Conservation (phyloP, 2,329 filamentous ascomycete genomes). For the Didymella lethalis region DNA sequence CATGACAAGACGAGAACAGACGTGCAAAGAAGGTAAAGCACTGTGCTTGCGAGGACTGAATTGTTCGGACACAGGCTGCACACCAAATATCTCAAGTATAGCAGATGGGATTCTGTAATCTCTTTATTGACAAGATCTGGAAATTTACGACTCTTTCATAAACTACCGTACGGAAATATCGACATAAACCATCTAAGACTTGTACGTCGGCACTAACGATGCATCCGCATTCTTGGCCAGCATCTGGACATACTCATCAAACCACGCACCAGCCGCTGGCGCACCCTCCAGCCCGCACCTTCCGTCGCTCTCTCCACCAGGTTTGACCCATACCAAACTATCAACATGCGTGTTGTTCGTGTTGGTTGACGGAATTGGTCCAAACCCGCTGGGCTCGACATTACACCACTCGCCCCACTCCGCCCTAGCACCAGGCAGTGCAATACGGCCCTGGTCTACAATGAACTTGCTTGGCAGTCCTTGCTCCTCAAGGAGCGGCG, state of each 20-base stretch:
- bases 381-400: slow-evolving; percentile 36
- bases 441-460: slow-evolving; percentile 40
- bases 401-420: slow-evolving; percentile 46
- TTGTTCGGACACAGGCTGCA: background rate
- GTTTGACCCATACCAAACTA: slow-evolving; percentile 44
- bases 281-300: slow-evolving; percentile 37
- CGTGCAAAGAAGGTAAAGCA: background rate
- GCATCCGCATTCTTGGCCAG: slow-evolving; percentile 39
- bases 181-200: slow-evolving; percentile 1
- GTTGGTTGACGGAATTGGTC: slow-evolving; percentile 25
- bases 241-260: slow-evolving; percentile 42
- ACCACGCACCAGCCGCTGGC: slow-evolving; percentile 40
- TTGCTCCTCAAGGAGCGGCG: slow-evolving; percentile 32
- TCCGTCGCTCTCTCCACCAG: slow-evolving; percentile 42
- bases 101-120: background rate
- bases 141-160: background rate
- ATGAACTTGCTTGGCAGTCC: slow-evolving; percentile 41
- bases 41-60: background rate
- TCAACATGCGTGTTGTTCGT: slow-evolving; percentile 38
- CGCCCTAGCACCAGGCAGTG: slow-evolving; percentile 30
- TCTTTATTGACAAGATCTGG: background rate
- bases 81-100: background rate
- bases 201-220: slow-evolving; percentile 34
- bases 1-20: background rate
- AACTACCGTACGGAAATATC: too few relatives aligned